A percentile compares a stretch with the other conserved stretches of the same genome.
These are phyloP conservation scores for Lactarius sanguifluus DNA, from an alignment of 768 basidiomycete genomes.

Conservation along the genomic window DNA sequence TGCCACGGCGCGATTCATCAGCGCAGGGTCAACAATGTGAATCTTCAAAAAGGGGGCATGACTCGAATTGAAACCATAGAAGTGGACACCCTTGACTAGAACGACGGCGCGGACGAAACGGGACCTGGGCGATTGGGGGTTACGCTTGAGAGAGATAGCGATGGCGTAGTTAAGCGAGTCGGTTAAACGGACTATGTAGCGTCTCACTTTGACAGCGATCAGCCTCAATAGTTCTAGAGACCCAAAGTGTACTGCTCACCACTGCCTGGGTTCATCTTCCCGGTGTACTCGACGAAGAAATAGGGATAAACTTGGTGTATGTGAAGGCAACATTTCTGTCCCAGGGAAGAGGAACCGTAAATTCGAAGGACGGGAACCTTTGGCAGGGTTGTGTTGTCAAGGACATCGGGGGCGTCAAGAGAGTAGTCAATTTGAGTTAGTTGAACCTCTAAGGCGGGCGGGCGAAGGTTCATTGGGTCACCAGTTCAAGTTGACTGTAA, in stretches of 20 bases:
- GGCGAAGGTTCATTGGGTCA: constrained; percentile 12
- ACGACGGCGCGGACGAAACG: constrained; percentile 73
- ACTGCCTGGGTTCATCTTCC: constrained; percentile 57
- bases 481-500: not conserved
- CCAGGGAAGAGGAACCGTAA: constrained; percentile 77
- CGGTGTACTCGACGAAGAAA: constrained; percentile 82
- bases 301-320: constrained; percentile 95
- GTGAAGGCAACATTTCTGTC: constrained; percentile 81
- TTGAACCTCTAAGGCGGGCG: constrained; percentile 41
- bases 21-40: constrained; percentile 65
- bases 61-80: constrained; percentile 90
- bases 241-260: constrained; percentile 47
- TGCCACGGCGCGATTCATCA: constrained; percentile 66
- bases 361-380: constrained; percentile 82
- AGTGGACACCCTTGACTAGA: constrained; percentile 91
- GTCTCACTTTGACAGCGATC: constrained; percentile 53
- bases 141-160: constrained; percentile 73
- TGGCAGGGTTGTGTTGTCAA: constrained; percentile 61
- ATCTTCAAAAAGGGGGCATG: constrained; percentile 91
- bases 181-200: constrained; percentile 66
- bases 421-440: constrained; percentile 65
- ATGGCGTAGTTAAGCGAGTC: constrained; percentile 85
- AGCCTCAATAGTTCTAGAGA: constrained; percentile 6
- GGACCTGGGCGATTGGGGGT: constrained; percentile 56
- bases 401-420: constrained; percentile 53